Base-by-base conservation (phyloP, 352 stramenopile genomes). In the Phytophthora ramorum region DNA sequence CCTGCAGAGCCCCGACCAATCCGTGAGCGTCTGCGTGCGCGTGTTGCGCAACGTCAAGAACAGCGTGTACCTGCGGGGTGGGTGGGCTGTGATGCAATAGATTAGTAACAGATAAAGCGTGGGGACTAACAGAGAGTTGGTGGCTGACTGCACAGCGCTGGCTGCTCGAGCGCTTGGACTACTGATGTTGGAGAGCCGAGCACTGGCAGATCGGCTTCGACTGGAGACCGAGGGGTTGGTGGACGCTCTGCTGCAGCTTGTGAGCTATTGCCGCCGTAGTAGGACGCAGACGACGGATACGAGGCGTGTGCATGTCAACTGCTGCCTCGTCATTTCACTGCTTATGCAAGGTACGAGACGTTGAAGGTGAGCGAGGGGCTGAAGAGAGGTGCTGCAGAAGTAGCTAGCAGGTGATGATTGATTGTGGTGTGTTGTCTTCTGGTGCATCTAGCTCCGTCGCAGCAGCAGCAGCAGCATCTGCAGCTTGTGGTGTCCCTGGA, bases 251-350 rank as follows among this genome's bases (percentile, higher is more conserved):
- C 73, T 95, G 45, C 83, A 92, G 67, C 59, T 95, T 20, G 61
- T 95, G 45, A 77, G 81, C 38, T 88, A 73, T 53, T 93, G 82
- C 35, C 73, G 85, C 14, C 76, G 74, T 30, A 71, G 76, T 41
- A 58, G 67, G 28, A 66, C 65, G 22, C 75, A 85, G 51, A 89
- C 76, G 37, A 58, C 76, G 9, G 87, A 93, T 49, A 85, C 70
- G 24, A 73, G 80, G 20, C 84, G 85, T 22, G 81, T 92, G 20
- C 83, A 93, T 43, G 87, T 95, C 40, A 95, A 95, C 54, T 92
- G 81, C 73, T 95, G 85, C 47, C 78, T 95, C 51, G 82, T 92
- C 34, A 90, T 95, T 69, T 91, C 87, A n/a, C 74, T 95, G 61
- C 46, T 95, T 43, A 93, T 93, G 85, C 79, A 89, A 77, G 71